Evolutionary conservation across 2,329 filamentous ascomycete species (phyloP), one percentile per base, ranked within the genome.

Genomic region (Pseudogymnoascus sp.): DNA sequence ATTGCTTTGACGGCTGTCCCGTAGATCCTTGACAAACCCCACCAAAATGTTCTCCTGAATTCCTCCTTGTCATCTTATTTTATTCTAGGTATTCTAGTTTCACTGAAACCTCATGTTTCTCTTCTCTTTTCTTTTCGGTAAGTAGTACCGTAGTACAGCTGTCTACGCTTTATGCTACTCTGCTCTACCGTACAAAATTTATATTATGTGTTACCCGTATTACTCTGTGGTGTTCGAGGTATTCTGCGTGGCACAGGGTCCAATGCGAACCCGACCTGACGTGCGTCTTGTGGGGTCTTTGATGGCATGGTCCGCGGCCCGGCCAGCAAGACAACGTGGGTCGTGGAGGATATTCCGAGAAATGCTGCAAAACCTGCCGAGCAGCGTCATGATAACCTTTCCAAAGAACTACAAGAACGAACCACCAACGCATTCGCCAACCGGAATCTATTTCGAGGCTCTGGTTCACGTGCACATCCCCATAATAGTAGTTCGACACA

Each of bases 21-120:
- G 48, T 33, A 7, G 48, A 55, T 55, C 48, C 48, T 33, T 55
- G 48, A 33, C 48, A 55, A 29, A 55, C 48, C 29, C 48, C 48
- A 55, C 48, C 29, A 55, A 33, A 55, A 55, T 55, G 48, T n/a
- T 55, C 48, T 55, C 48, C 48, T 55, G 48, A 55, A 55, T 33
- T 55, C 27, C 48, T 55, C 48, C 48, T 55, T 55, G 48, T 55
- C 48, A 55, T 55, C 48, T 55, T 55, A 55, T 55, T 55, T 55
- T 17, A 31, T 10, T 29, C 27, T 38, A 4, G 8, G 33, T 17
- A 31, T 10, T 29, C 27, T 38, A 4, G 8, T 7, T 12, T 12
- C 48, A 8, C 17, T n/a, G n/a, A 17, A 13, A 17, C 9, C n/a
- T 31, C 27, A 15, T 9, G 5, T 17, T 55, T 55, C n/a, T 17